phyloP scores from a whole-genome alignment of 345 rosid genomes.

The Eucalyptus microcorys region DNA sequence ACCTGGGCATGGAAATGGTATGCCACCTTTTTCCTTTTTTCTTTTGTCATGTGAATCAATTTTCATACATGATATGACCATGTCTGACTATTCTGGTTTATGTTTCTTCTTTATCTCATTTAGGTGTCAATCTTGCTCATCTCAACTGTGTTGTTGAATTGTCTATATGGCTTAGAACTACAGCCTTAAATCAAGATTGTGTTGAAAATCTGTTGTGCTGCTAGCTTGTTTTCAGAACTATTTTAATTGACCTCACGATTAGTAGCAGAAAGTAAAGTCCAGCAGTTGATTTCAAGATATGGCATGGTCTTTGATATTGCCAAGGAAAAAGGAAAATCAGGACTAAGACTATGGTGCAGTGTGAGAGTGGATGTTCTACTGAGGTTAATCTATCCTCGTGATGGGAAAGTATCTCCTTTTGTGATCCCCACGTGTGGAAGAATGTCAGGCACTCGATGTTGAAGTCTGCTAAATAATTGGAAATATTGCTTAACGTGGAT shows the following conservation, averaged over 20 bases:
- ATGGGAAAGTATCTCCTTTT: neutral
- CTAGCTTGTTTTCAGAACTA: neutral
- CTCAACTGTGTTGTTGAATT: neutral
- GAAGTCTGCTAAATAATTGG: neutral
- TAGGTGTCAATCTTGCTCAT: neutral
- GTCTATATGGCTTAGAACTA: neutral
- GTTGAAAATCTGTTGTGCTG: neutral
- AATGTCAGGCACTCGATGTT: neutral
- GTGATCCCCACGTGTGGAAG: neutral
- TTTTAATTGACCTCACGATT: neutral
- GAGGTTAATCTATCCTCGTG: neutral
- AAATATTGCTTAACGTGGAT: neutral
- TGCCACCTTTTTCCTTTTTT: neutral
- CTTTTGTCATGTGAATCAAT: neutral
- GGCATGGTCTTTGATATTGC: neutral
- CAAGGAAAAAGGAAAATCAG: neutral
- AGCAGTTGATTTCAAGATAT: neutral
- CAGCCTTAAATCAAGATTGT: neutral
- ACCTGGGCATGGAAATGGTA: conserved; percentile 97
- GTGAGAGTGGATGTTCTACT: neutral
- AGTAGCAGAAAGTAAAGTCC: neutral
- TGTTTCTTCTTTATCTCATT: neutral
- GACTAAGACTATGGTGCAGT: neutral
- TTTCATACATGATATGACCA: neutral
- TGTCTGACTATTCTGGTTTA: neutral